Evolutionary conservation across 495 filamentous ascomycete genomes (phyloP).

Genomic region (Penicillium coprophilum): DNA sequence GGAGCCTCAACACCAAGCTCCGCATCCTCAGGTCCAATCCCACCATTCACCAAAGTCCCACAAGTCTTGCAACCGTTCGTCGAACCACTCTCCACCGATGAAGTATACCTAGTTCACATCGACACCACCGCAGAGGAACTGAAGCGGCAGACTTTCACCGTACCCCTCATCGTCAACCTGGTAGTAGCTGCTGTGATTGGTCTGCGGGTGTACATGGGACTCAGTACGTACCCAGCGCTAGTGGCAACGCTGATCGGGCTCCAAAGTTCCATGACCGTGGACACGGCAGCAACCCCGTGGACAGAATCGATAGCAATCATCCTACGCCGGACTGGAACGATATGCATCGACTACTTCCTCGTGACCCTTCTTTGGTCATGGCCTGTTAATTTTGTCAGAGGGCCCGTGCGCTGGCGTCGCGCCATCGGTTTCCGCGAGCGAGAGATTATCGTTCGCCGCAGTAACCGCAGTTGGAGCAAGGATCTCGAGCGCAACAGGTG

Average conservation of each 20-base stretch:
- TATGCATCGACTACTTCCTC: constrained; percentile 71
- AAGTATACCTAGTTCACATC: constrained; percentile 79
- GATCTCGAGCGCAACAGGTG: constrained; percentile 42
- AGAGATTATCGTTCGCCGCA: constrained; percentile 74
- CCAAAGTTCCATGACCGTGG: constrained; percentile 56
- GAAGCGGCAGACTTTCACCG: constrained; percentile 74
- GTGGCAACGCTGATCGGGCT: constrained; percentile 60
- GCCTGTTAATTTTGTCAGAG: constrained; percentile 70
- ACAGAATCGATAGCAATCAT: constrained; percentile 50
- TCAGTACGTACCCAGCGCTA: constrained; percentile 66
- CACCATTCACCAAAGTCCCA: constrained; percentile 65
- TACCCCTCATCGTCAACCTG: constrained; percentile 70
- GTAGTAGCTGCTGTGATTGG: constrained; percentile 56
- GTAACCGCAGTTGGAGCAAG: constrained; percentile 44
- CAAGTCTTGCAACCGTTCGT: constrained; percentile 59
- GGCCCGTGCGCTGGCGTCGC: constrained; percentile 67
- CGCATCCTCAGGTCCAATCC: constrained; percentile 41
- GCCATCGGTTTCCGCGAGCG: constrained; percentile 64
- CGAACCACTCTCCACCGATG: constrained; percentile 54
- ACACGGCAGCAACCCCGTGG: constrained; percentile 51
- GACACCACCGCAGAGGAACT: constrained; percentile 61
- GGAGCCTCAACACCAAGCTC: constrained; percentile 42
- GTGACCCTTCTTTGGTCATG: constrained; percentile 67
- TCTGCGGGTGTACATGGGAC: constrained; percentile 58
- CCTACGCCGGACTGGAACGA: constrained; percentile 53